These are phyloP conservation scores for Rhododendron henanense DNA, from an alignment of 148 eudicot species.

Conservation along the genomic window DNA sequence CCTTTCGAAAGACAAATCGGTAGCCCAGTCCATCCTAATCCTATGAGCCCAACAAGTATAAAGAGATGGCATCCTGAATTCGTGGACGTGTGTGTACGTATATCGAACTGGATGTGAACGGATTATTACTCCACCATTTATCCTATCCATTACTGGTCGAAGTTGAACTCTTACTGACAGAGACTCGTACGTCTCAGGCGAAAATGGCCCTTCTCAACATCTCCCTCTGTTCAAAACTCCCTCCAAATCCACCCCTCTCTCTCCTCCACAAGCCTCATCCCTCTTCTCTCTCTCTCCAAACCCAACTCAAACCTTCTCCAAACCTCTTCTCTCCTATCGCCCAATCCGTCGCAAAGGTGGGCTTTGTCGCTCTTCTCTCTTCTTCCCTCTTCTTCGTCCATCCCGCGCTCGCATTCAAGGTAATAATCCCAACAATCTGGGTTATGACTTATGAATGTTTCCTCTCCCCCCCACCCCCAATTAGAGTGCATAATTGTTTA, in stretches of 20 bases:
- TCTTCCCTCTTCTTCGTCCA: constrained; percentile 67
- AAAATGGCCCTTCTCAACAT: constrained; percentile 51
- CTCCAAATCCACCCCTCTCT: constrained; percentile 16
- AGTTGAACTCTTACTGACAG: not conserved
- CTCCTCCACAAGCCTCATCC: not conserved
- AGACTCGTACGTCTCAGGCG: not conserved
- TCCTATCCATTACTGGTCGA: not conserved
- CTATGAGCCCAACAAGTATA: not conserved
- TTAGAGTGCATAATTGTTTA: not conserved
- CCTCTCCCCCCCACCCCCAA: too few relatives aligned
- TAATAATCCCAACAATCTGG: constrained; percentile 7
- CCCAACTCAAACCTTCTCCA: not conserved
- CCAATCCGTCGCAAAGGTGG: constrained; percentile 46
- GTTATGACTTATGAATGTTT: not conserved
- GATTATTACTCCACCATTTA: not conserved
- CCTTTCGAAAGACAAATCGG: too few relatives aligned
- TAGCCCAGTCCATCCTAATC: not conserved
- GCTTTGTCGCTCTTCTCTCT: constrained; percentile 58
- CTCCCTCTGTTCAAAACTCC: constrained; percentile 38
- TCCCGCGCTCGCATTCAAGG: constrained; percentile 93
- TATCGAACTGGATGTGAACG: not conserved
- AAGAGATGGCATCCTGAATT: too few relatives aligned
- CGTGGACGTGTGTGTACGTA: not conserved
- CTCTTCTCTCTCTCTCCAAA: constrained; percentile 6
- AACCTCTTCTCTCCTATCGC: constrained; percentile 16